phyloP scores from a whole-genome alignment of 768 basidiomycete species.

The Leucocoprinus leucothites region DNA sequence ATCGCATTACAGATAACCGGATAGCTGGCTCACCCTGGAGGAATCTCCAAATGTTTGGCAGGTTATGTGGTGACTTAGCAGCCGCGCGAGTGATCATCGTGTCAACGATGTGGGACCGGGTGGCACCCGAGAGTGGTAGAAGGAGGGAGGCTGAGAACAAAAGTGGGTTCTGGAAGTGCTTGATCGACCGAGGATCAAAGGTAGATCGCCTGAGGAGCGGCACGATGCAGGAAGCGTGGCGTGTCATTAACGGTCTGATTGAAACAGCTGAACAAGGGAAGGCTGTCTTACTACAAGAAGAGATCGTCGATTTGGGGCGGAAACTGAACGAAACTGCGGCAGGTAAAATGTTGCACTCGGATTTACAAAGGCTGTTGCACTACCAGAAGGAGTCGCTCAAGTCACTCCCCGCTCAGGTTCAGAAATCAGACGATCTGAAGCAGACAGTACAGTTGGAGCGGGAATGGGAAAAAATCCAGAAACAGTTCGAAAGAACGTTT shows the following conservation, averaged over 20 bases:
- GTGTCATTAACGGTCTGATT: conserved; percentile 22
- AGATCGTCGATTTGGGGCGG: conserved; percentile 26
- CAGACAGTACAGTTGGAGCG: background rate
- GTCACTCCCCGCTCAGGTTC: background rate
- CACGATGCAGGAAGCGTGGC: conserved; percentile 22
- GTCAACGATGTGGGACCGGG: conserved; percentile 38
- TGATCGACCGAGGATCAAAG: conserved; percentile 24
- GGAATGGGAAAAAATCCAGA: conserved; percentile 4
- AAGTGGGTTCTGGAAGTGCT: conserved; percentile 25
- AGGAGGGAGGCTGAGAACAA: conserved; percentile 26
- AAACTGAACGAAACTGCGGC: conserved; percentile 27
- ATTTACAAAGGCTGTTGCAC: conserved; percentile 22
- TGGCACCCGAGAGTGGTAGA: conserved; percentile 17
- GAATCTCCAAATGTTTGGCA: conserved; percentile 30
- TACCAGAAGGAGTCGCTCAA: conserved; percentile 20
- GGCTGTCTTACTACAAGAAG: conserved; percentile 26
- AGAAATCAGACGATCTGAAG: conserved; percentile 3
- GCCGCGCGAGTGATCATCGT: conserved; percentile 28
- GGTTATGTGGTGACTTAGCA: conserved; percentile 21
- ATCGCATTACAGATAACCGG: conserved; percentile 35
- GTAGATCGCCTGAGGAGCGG: conserved; percentile 20
- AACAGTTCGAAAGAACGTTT: conserved; percentile 9
- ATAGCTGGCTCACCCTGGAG: conserved; percentile 28
- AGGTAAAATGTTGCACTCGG: conserved; percentile 23
- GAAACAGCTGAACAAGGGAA: conserved; percentile 4